Percentiles rank a stretch among this genome's conserved stretches.
Conservation (phyloP, 1,284 basidiomycete genomes). For the Malassezia cuniculi region DNA sequence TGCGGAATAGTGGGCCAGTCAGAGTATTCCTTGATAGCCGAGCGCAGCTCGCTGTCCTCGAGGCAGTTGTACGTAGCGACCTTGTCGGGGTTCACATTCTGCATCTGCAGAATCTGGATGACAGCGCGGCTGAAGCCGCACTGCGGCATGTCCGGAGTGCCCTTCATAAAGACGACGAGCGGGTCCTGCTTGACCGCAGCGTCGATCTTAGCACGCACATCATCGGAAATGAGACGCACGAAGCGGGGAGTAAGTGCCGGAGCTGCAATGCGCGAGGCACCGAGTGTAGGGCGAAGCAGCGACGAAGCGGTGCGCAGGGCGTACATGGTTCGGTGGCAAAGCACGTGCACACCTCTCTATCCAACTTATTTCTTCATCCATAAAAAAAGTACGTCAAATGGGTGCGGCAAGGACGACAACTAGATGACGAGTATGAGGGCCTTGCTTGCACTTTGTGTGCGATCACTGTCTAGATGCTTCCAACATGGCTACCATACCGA, state of each 20-base stretch:
- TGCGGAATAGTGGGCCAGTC: constrained; percentile 96
- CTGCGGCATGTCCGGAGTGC: constrained; percentile 58
- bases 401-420: constrained; percentile 22
- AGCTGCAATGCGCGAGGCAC: constrained; percentile 1
- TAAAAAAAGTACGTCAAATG: constrained; percentile 1
- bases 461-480: constrained; percentile 25
- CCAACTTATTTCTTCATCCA: background rate
- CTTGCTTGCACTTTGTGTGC: constrained; percentile 16
- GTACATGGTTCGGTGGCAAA: constrained; percentile 5
- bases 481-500: constrained; percentile 39
- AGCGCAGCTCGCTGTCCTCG: constrained; percentile 68
- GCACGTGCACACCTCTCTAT: background rate
- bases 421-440: constrained; percentile 41
- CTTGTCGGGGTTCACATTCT: constrained; percentile 56
- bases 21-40: constrained; percentile 86
- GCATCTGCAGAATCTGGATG: constrained; percentile 75
- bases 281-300: constrained; percentile 5
- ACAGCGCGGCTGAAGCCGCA: constrained; percentile 88
- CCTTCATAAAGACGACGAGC: constrained; percentile 89
- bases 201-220: constrained; percentile 49
- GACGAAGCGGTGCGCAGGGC: constrained; percentile 5
- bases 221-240: constrained; percentile 46
- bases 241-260: constrained; percentile 1
- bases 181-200: constrained; percentile 55
- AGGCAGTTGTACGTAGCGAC: constrained; percentile 67